phyloP scores from a whole-genome alignment of 768 basidiomycete genomes.

The Leccinum longicurvipes region DNA sequence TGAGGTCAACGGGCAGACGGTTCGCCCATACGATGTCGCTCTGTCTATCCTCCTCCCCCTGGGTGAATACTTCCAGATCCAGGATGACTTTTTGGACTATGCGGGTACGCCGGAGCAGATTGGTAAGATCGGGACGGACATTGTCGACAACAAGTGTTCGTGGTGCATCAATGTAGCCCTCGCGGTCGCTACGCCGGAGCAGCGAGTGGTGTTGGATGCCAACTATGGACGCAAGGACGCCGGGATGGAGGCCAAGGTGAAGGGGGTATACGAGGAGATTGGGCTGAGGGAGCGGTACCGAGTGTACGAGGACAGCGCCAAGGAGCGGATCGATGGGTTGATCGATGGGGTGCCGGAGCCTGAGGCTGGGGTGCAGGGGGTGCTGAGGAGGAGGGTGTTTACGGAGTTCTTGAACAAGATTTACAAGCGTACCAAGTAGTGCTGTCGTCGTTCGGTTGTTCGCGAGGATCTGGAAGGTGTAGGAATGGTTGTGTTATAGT shows the following conservation, averaged over 20 bases:
- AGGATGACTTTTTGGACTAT: slow-evolving; percentile 96
- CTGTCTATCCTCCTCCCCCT: slow-evolving; percentile 82
- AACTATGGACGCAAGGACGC: slow-evolving; percentile 61
- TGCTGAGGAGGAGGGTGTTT: slow-evolving; percentile 69
- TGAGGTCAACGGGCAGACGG: slow-evolving; percentile 35
- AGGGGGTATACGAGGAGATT: slow-evolving; percentile 68
- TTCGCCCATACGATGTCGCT: slow-evolving; percentile 68
- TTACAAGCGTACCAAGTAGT: slow-evolving; percentile 56
- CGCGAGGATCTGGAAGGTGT: not conserved
- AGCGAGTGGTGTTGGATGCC: slow-evolving; percentile 57
- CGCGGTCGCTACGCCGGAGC: slow-evolving; percentile 47
- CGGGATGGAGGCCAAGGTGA: slow-evolving; percentile 53
- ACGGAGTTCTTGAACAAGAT: slow-evolving; percentile 88
- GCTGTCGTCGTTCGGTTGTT: not conserved
- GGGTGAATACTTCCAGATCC: slow-evolving; percentile 98
- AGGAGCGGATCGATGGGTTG: slow-evolving; percentile 59
- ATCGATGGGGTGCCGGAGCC: slow-evolving; percentile 74
- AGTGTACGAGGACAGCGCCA: slow-evolving; percentile 75
- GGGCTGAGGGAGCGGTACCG: slow-evolving; percentile 64
- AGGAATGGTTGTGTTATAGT: not conserved
- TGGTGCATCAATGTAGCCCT: slow-evolving; percentile 95
- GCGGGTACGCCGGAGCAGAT: slow-evolving; percentile 86
- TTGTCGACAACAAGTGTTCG: slow-evolving; percentile 97
- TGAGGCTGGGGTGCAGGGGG: slow-evolving; percentile 37
- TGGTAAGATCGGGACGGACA: slow-evolving; percentile 97